Percentiles rank a stretch among this genome's conserved stretches.
Conservation (phyloP, 495 filamentous ascomycete genomes). For the Penicillium lagena region DNA sequence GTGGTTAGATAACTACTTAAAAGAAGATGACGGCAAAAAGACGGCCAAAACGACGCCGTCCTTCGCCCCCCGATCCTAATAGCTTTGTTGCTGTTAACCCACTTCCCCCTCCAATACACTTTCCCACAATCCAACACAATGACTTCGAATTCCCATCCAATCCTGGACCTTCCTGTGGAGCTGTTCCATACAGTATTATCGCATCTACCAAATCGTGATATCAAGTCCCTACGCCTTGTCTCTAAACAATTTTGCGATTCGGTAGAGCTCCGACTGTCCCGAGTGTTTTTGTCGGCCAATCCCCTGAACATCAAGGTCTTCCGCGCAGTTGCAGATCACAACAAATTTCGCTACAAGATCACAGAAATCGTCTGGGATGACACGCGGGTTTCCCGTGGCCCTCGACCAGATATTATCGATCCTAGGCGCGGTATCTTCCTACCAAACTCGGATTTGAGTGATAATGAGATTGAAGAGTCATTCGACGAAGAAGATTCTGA, state of each 20-base stretch:
- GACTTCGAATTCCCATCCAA: no score
- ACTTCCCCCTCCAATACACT: no score
- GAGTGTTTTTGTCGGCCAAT: constrained; percentile 8
- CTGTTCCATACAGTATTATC: background rate
- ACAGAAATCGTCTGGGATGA: constrained; percentile 26
- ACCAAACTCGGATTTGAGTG: background rate
- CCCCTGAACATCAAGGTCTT: constrained; percentile 8
- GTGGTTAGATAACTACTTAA: no score
- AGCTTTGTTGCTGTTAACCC: no score
- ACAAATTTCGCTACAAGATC: constrained; percentile 3
- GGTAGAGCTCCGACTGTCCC: background rate
- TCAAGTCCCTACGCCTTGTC: constrained; percentile 3
- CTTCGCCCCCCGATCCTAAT: no score
- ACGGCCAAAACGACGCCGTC: no score
- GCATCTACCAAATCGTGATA: constrained; percentile 4
- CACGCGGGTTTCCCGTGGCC: constrained; percentile 6
- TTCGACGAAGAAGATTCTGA: background rate
- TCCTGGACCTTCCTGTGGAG: background rate
- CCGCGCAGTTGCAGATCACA: constrained; percentile 5
- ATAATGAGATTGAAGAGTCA: constrained; percentile 2
- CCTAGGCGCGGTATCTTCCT: background rate
- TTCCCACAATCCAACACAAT: no score
- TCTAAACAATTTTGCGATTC: constrained; percentile 1
- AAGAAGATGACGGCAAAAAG: no score
- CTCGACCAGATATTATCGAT: background rate